Evolutionary conservation across 805 yeast genomes (phyloP).

Genomic region (Candida coquimbonensis): DNA sequence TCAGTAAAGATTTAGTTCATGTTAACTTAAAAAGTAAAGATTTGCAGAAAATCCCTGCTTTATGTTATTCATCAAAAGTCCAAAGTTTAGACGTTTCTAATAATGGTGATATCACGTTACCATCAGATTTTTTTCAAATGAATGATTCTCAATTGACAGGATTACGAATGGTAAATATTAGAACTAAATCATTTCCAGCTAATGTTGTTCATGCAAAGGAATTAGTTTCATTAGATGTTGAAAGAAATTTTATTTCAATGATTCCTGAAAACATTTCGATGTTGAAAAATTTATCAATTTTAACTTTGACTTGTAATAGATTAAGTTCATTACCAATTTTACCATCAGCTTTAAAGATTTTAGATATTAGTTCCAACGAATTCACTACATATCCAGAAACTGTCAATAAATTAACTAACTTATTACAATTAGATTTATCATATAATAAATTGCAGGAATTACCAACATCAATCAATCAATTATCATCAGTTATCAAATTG

Average conservation of each 20-base stretch:
- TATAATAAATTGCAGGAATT: constrained; percentile 62
- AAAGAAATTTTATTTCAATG: constrained; percentile 66
- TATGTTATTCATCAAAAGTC: constrained; percentile 75
- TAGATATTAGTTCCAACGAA: constrained; percentile 78
- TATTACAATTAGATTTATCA: constrained; percentile 69
- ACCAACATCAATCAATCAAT: constrained; percentile 54
- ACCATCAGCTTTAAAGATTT: constrained; percentile 43
- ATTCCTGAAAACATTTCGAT: constrained; percentile 52
- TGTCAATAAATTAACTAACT: constrained; percentile 48
- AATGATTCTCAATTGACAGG: constrained; percentile 63
- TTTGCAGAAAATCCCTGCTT: constrained; percentile 77
- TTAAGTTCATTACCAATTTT: constrained; percentile 54
- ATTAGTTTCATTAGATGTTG: constrained; percentile 62
- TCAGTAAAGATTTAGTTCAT: constrained; percentile 59
- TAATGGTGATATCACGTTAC: constrained; percentile 79
- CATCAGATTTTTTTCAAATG: constrained; percentile 76
- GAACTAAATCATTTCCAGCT: constrained; percentile 67
- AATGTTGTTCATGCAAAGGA: constrained; percentile 65
- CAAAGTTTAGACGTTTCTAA: constrained; percentile 76
- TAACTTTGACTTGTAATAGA: constrained; percentile 73
- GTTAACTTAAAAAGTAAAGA: constrained; percentile 70
- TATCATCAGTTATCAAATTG: constrained; percentile 58
- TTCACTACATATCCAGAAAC: constrained; percentile 59
- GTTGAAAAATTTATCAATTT: constrained; percentile 45
- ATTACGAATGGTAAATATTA: constrained; percentile 63